Evolutionary conservation across 208 protist genomes (phyloP).

Genomic region (Wallacemonas sp.): DNA sequence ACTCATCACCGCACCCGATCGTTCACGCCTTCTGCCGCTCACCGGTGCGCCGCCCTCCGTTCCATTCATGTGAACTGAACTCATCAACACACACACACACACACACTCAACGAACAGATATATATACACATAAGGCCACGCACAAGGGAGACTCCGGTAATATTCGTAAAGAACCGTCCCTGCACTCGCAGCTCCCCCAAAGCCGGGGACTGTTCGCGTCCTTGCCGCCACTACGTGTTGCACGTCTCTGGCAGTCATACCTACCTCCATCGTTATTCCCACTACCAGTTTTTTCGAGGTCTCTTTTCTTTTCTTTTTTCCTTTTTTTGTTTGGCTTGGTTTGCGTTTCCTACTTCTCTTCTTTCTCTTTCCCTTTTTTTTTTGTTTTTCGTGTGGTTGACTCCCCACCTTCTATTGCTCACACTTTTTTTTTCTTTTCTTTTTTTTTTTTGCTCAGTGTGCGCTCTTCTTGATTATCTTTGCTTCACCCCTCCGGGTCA

Average conservation of each 20-base stretch:
- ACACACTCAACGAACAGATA: too few relatives aligned
- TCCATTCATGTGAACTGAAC: too few relatives aligned
- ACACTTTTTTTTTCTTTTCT: neutral
- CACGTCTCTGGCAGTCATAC: neutral
- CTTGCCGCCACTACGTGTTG: too few relatives aligned
- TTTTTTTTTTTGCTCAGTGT: conserved; percentile 1
- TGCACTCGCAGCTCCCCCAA: too few relatives aligned
- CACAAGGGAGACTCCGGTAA: too few relatives aligned
- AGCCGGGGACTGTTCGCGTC: too few relatives aligned
- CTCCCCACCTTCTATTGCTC: neutral
- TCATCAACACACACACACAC: too few relatives aligned
- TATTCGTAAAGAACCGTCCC: too few relatives aligned
- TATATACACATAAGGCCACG: too few relatives aligned
- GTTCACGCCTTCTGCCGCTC: too few relatives aligned
- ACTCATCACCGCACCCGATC: too few relatives aligned
- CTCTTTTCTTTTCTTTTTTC: conserved; percentile 5
- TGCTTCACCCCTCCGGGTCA: neutral
- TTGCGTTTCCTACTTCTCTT: conserved; percentile 3
- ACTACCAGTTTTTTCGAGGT: neutral
- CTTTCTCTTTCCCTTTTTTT: neutral
- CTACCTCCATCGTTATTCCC: neutral
- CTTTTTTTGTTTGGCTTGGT: neutral
- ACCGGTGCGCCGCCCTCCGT: too few relatives aligned
- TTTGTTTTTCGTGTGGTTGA: neutral
- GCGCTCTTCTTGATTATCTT: neutral